phyloP scores from a whole-genome alignment of 768 basidiomycete genomes.

The Mycena galopus region DNA sequence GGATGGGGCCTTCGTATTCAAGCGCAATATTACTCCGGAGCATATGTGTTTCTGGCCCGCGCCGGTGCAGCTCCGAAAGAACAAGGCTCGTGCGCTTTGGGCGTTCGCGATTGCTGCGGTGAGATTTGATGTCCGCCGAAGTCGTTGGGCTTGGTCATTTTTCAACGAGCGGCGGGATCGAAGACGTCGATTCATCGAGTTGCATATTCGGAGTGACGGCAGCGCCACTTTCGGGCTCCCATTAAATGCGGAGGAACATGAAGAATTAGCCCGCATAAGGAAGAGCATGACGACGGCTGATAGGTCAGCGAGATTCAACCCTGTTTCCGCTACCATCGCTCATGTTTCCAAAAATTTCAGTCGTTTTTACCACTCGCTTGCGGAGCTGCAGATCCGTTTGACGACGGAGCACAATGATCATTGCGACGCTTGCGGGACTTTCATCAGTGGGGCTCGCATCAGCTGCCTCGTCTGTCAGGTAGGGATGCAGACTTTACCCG shows the following conservation, averaged over 20 bases:
- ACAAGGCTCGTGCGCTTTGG: slow-evolving; percentile 47
- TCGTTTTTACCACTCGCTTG: slow-evolving; percentile 39
- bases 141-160: slow-evolving; percentile 45
- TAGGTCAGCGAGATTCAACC: not conserved
- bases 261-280: slow-evolving; percentile 26
- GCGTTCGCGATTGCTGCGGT: slow-evolving; percentile 44
- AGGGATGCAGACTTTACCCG: not conserved
- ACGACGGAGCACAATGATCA: slow-evolving; percentile 38
- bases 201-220: slow-evolving; percentile 42
- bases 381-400: slow-evolving; percentile 33
- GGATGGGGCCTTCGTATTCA: slow-evolving; percentile 41
- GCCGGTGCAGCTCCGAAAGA: slow-evolving; percentile 25
- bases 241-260: slow-evolving; percentile 31
- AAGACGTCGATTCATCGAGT: slow-evolving; percentile 40
- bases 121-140: slow-evolving; percentile 36
- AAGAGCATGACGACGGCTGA: slow-evolving; percentile 41
- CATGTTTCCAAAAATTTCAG: not conserved
- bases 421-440: slow-evolving; percentile 44
- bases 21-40: slow-evolving; percentile 37
- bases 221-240: slow-evolving; percentile 35
- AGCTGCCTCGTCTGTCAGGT: not conserved
- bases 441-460: slow-evolving; percentile 44
- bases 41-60: slow-evolving; percentile 41
- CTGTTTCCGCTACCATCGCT: not conserved
- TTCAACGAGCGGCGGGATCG: slow-evolving; percentile 46